phyloP scores from a whole-genome alignment of 768 basidiomycete species.

The Trichaptum fuscoviolaceum region DNA sequence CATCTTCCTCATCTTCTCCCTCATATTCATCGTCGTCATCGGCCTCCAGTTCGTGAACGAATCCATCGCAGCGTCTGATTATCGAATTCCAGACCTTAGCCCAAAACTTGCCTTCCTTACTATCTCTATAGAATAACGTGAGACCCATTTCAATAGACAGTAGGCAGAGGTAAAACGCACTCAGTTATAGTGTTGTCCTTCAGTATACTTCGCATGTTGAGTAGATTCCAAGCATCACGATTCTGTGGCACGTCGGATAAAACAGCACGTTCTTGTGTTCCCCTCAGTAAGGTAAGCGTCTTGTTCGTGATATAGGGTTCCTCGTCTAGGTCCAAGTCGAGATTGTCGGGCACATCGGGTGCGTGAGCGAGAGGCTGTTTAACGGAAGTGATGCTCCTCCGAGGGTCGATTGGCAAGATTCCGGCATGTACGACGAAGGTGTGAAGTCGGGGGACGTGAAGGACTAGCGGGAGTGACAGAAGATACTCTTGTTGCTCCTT shows the following conservation, averaged over 20 bases:
- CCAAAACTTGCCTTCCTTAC: slow-evolving; percentile 64
- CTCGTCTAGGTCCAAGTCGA: background rate
- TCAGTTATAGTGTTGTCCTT: slow-evolving; percentile 38
- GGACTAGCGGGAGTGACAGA: slow-evolving; percentile 60
- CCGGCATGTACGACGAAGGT: slow-evolving; percentile 81
- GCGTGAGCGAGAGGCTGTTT: slow-evolving; percentile 71
- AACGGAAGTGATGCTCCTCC: slow-evolving; percentile 38
- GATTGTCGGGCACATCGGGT: slow-evolving; percentile 31
- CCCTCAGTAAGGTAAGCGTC: slow-evolving; percentile 31
- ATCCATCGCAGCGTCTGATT: slow-evolving; percentile 44
- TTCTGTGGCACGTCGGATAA: slow-evolving; percentile 72
- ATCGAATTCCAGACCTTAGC: slow-evolving; percentile 66
- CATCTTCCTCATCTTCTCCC: slow-evolving; percentile 13
- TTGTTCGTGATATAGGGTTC: background rate
- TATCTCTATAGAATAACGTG: slow-evolving; percentile 15
- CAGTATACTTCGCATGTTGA: slow-evolving; percentile 65
- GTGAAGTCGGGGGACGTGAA: slow-evolving; percentile 74
- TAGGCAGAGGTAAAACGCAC: slow-evolving; percentile 9
- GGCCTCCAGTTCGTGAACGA: background rate
- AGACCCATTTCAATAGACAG: background rate
- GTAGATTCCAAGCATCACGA: slow-evolving; percentile 62
- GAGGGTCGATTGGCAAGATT: slow-evolving; percentile 67
- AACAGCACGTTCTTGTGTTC: slow-evolving; percentile 63
- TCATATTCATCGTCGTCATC: slow-evolving; percentile 4
- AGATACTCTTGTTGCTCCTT: slow-evolving; percentile 68